Conservation (phyloP, 768 basidiomycete species). For the Hirschioporus abietinus region DNA sequence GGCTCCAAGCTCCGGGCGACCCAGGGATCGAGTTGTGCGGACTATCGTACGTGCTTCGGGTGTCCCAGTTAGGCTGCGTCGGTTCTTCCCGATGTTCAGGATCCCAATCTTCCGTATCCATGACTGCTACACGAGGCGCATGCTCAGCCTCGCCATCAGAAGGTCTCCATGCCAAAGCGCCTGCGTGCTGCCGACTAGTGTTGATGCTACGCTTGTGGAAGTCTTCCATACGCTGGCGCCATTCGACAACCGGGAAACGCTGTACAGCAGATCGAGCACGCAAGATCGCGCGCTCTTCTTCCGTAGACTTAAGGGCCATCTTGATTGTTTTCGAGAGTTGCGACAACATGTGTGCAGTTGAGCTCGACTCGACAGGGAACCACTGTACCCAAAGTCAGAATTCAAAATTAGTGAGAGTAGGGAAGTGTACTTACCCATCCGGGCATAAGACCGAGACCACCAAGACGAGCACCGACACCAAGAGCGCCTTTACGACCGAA, state of each 20-base stretch:
- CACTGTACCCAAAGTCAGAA: constrained; percentile 45
- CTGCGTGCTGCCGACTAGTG: constrained; percentile 64
- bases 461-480: constrained; percentile 90
- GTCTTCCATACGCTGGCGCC: constrained; percentile 94
- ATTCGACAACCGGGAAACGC: constrained; percentile 96
- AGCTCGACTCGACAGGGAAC: constrained; percentile 94
- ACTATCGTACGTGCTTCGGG: constrained; percentile 46
- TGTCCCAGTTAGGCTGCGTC: constrained; percentile 74
- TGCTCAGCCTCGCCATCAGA: constrained; percentile 56
- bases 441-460: constrained; percentile 95
- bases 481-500: constrained; percentile 96
- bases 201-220: constrained; percentile 85
- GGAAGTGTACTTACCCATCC: constrained; percentile 70
- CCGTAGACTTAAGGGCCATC: constrained; percentile 83
- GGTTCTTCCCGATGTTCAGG: constrained; percentile 62
- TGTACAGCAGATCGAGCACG: constrained; percentile 92
- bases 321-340: constrained; percentile 94
- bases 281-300: constrained; percentile 87
- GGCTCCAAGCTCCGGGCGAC: constrained; percentile 64
- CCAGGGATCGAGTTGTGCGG: constrained; percentile 35
- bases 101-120: constrained; percentile 76
- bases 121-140: constrained; percentile 37
- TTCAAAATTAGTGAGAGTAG: not conserved
- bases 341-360: constrained; percentile 91
- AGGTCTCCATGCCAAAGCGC: constrained; percentile 69